Evolutionary conservation across 768 basidiomycete species (phyloP).

Genomic region (Leccinum uliginosum): DNA sequence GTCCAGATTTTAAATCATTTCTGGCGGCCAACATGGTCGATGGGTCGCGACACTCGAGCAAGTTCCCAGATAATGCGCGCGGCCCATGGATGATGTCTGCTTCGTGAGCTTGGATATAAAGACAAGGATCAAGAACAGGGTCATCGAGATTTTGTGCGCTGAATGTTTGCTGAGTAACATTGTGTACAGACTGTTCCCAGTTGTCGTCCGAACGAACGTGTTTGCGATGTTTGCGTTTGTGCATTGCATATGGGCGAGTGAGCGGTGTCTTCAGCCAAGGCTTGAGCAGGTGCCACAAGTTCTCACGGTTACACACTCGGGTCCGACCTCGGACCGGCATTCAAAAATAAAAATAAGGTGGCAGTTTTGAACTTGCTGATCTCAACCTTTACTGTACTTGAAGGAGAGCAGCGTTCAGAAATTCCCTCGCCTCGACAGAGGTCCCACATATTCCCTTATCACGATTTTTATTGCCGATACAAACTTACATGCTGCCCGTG

Average conservation of each 20-base stretch:
- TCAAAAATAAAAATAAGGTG: background rate
- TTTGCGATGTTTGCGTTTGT: slow-evolving; percentile 26
- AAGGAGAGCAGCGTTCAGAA: background rate
- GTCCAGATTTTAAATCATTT: slow-evolving; percentile 25
- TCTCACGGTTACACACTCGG: background rate
- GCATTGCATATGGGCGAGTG: slow-evolving; percentile 6
- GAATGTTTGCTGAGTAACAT: background rate
- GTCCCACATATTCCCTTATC: background rate
- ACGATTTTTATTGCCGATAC: background rate
- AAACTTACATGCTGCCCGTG: background rate
- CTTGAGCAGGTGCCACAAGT: background rate
- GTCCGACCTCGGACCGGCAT: background rate
- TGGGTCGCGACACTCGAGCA: slow-evolving; percentile 28
- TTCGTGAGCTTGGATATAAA: slow-evolving; percentile 71
- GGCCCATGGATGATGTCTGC: slow-evolving; percentile 63
- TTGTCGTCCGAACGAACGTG: slow-evolving; percentile 4
- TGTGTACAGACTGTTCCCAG: slow-evolving; percentile 5
- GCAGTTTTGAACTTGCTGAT: background rate
- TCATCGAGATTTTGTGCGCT: background rate
- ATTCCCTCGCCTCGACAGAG: background rate
- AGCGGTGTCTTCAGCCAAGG: background rate
- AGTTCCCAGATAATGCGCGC: slow-evolving; percentile 34
- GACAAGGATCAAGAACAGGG: slow-evolving; percentile 21
- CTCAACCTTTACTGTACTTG: background rate
- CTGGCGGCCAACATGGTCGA: slow-evolving; percentile 3